Evolutionary conservation across 306 rosid species (phyloP).

Genomic region (Elaeagnus macrophylla): DNA sequence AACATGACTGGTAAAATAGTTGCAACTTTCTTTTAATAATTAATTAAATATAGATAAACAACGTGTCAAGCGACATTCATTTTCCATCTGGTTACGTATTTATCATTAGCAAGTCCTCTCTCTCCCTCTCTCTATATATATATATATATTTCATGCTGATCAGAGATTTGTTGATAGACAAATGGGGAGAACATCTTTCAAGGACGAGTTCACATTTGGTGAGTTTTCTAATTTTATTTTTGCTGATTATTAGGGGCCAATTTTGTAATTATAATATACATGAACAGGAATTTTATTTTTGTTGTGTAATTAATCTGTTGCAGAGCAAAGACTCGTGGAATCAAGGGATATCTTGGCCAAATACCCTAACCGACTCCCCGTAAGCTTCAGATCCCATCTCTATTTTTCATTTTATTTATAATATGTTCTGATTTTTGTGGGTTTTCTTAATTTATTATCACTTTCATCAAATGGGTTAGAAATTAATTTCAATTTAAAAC

Average conservation of each 20-base stretch:
- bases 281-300: neutral
- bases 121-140: neutral
- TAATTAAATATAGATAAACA: too few relatives aligned
- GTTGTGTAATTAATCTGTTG: neutral
- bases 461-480: neutral
- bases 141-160: neutral
- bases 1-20: too few relatives aligned
- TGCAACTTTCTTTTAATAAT: too few relatives aligned
- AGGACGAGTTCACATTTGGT: conserved; percentile 28
- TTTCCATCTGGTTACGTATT: too few relatives aligned
- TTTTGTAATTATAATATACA: too few relatives aligned
- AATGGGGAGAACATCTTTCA: conserved; percentile 28
- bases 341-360: conserved; percentile 28
- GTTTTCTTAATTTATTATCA: neutral
- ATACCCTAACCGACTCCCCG: conserved; percentile 44
- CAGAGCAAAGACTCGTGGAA: conserved; percentile 36
- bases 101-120: neutral
- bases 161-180: neutral
- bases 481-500: too few relatives aligned
- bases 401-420: too few relatives aligned
- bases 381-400: conserved; percentile 3
- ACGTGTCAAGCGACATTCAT: too few relatives aligned
- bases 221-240: neutral
- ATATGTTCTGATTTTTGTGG: too few relatives aligned
- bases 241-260: neutral